Percentiles rank a stretch among this genome's conserved stretches.
Conservation (phyloP, 495 filamentous ascomycete species). For the Penicillium chermesinum region DNA sequence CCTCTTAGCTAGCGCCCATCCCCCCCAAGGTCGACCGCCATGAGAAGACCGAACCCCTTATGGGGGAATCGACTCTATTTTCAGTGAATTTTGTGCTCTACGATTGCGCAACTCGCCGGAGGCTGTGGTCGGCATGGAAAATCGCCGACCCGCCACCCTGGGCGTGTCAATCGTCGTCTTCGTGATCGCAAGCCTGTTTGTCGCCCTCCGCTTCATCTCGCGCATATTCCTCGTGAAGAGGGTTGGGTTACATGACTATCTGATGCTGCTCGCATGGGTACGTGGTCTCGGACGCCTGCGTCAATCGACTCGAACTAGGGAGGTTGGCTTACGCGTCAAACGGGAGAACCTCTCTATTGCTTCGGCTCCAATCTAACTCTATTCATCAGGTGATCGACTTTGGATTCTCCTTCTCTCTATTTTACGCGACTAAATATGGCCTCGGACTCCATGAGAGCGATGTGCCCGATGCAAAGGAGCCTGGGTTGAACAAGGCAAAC, state of each 20-base stretch:
- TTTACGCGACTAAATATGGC: constrained; percentile 63
- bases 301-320: neutral
- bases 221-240: constrained; percentile 66
- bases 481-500: constrained; percentile 57
- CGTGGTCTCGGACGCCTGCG: constrained; percentile 13
- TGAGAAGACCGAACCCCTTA: constrained; percentile 2
- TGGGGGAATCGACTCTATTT: neutral
- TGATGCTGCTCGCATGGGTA: constrained; percentile 81
- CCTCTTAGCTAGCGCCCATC: constrained; percentile 2
- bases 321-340: no score
- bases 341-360: neutral
- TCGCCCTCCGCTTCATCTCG: constrained; percentile 65
- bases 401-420: constrained; percentile 70
- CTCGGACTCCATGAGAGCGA: constrained; percentile 71
- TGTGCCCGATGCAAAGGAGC: constrained; percentile 44
- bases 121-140: constrained; percentile 33
- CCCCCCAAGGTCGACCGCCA: neutral
- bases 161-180: constrained; percentile 69
- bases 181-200: constrained; percentile 62
- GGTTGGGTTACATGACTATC: constrained; percentile 71
- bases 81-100: neutral
- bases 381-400: constrained; percentile 58
- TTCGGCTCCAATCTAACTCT: neutral
- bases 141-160: constrained; percentile 63
- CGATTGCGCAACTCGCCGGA: neutral